phyloP scores from a whole-genome alignment of 768 basidiomycete genomes.

The Pleurotus djamor region DNA sequence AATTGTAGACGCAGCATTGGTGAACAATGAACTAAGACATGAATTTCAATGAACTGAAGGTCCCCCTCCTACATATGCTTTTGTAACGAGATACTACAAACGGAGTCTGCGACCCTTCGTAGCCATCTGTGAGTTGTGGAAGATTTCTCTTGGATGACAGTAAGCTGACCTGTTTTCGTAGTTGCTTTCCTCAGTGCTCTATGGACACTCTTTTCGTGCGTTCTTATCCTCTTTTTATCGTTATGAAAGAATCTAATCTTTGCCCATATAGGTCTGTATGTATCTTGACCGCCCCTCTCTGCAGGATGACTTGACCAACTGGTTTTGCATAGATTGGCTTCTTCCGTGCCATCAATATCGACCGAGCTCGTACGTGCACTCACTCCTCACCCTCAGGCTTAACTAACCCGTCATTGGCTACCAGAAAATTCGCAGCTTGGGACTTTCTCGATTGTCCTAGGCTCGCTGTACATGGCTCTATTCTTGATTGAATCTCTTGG shows the following conservation, averaged over 20 bases:
- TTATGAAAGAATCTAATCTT: constrained; percentile 1
- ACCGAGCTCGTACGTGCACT: constrained; percentile 41
- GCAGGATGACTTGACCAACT: not conserved
- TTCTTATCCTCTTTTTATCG: constrained; percentile 8
- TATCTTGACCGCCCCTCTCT: too few relatives aligned
- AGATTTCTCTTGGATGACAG: not conserved
- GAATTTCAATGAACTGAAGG: constrained; percentile 22
- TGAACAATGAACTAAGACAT: not conserved
- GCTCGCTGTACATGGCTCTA: constrained; percentile 50
- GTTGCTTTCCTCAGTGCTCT: constrained; percentile 46
- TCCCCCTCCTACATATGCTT: constrained; percentile 57
- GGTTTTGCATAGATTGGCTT: constrained; percentile 47
- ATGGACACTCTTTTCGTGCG: constrained; percentile 68
- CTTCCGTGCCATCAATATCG: constrained; percentile 52
- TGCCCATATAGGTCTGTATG: too few relatives aligned
- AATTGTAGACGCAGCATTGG: not conserved
- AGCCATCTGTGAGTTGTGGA: constrained; percentile 28
- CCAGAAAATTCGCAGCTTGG: constrained; percentile 45
- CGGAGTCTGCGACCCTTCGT: constrained; percentile 63
- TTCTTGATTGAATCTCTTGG: constrained; percentile 57
- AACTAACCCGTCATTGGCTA: not conserved
- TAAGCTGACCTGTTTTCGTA: constrained; percentile 15
- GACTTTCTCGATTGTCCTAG: constrained; percentile 57
- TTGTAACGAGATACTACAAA: constrained; percentile 52
- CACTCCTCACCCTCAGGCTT: not conserved